Percentiles rank a stretch among this genome's conserved stretches.
phyloP scores from a whole-genome alignment of 805 yeast species.

The Candida schatavii region DNA sequence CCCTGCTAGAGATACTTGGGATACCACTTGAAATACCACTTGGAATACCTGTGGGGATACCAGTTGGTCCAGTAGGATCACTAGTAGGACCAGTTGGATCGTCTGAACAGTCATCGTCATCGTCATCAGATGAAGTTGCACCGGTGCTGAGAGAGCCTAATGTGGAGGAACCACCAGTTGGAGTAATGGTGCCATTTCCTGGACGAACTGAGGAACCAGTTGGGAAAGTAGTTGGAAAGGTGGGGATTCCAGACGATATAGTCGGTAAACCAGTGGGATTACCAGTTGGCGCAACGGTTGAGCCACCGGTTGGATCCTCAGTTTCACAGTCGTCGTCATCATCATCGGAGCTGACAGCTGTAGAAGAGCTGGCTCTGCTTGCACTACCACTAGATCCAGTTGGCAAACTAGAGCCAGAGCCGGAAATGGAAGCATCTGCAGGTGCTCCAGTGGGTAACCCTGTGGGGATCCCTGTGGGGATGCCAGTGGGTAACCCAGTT shows the following conservation, averaged over 20 bases:
- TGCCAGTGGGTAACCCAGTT: neutral
- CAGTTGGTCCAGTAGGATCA: conserved; percentile 6
- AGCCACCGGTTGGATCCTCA: neutral
- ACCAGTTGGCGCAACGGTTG: conserved; percentile 4
- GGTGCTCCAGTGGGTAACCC: conserved; percentile 3
- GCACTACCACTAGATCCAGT: conserved; percentile 1
- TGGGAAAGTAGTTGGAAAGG: conserved; percentile 3
- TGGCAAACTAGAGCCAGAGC: conserved; percentile 2
- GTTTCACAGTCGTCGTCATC: conserved; percentile 9
- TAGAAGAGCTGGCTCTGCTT: conserved; percentile 1
- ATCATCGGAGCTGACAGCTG: neutral
- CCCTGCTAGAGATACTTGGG: conserved; percentile 2
- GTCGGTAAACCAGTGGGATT: conserved; percentile 2
- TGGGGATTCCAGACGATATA: conserved; percentile 4
- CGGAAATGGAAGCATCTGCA: neutral
- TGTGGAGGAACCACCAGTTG: neutral
- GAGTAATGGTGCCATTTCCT: neutral
- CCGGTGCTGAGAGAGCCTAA: conserved; percentile 1
- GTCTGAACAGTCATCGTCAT: conserved; percentile 13
- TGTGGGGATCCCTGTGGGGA: neutral
- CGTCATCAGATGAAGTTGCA: conserved; percentile 6
- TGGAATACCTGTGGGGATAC: neutral
- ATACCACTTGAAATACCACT: conserved; percentile 3
- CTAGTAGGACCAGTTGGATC: conserved; percentile 5
- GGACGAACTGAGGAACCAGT: too few species aligned